Conservation (phyloP, 805 yeast species). For the Wickerhamiella nectarea region DNA sequence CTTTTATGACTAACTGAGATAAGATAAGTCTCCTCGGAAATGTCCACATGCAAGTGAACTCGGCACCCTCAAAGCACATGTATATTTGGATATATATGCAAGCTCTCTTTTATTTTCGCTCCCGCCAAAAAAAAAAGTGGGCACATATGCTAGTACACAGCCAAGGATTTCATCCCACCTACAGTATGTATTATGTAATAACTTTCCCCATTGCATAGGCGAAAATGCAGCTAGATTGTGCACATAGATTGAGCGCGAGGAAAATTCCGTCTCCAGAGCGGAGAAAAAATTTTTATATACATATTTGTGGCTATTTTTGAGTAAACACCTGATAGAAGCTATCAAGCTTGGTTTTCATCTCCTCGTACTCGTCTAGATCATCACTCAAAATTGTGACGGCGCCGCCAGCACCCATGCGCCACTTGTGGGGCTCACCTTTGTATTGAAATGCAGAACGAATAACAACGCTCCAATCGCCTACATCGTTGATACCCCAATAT, state of each 20-base stretch:
- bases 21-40: neutral
- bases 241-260: neutral
- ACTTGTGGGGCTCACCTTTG: constrained; percentile 27
- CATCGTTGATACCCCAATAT: constrained; percentile 78
- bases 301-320: neutral
- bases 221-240: neutral
- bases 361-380: constrained; percentile 79
- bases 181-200: too few species aligned
- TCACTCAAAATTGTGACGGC: constrained; percentile 86
- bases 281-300: neutral
- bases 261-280: neutral
- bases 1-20: neutral
- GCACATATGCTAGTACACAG: too few species aligned
- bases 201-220: too few species aligned
- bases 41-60: neutral
- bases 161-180: too few species aligned
- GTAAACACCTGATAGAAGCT: constrained; percentile 68
- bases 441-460: constrained; percentile 59
- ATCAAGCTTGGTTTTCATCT: constrained; percentile 66
- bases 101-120: too few species aligned
- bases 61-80: neutral
- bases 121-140: too few species aligned
- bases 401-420: constrained; percentile 97
- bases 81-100: too few species aligned
- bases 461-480: constrained; percentile 91